Evolutionary conservation across 257 asterid genomes (phyloP).

Genomic region (Solanum rostratum): DNA sequence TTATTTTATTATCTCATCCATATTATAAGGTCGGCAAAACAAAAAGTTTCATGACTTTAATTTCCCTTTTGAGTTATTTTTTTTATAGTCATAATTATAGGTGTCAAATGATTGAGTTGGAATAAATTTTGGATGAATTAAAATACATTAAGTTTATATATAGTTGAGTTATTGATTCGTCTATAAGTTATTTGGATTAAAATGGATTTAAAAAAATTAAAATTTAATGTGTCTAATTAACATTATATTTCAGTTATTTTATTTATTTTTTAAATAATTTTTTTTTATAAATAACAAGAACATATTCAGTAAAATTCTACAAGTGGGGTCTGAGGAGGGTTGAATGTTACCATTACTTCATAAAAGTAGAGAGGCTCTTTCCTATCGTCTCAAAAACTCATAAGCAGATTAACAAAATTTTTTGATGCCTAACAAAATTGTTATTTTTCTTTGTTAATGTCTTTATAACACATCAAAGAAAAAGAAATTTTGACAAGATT

Average conservation of each 20-base stretch:
- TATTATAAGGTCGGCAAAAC: slow-evolving; percentile 14
- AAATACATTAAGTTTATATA: background rate
- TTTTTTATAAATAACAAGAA: too few species aligned
- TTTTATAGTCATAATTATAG: background rate
- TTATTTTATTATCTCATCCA: slow-evolving; percentile 5
- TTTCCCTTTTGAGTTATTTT: background rate
- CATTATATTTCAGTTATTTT: background rate
- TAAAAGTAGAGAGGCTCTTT: too few species aligned
- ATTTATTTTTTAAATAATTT: background rate
- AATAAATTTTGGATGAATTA: background rate
- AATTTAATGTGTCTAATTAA: background rate
- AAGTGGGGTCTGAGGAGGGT: too few species aligned
- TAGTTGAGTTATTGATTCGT: background rate
- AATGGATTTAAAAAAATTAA: too few species aligned
- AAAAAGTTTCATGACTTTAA: background rate
- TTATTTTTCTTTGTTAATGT: too few species aligned
- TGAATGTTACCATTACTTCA: too few species aligned
- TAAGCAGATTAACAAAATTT: too few species aligned
- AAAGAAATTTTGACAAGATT: too few species aligned
- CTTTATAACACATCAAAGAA: too few species aligned
- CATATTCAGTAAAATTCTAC: too few species aligned
- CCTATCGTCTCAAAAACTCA: too few species aligned
- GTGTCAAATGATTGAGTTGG: background rate
- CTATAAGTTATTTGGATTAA: background rate
- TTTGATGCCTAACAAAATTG: too few species aligned